Evolutionary conservation across 371 early-diverging fungal species (phyloP).

Genomic region (Dinochytrium kinnereticum): DNA sequence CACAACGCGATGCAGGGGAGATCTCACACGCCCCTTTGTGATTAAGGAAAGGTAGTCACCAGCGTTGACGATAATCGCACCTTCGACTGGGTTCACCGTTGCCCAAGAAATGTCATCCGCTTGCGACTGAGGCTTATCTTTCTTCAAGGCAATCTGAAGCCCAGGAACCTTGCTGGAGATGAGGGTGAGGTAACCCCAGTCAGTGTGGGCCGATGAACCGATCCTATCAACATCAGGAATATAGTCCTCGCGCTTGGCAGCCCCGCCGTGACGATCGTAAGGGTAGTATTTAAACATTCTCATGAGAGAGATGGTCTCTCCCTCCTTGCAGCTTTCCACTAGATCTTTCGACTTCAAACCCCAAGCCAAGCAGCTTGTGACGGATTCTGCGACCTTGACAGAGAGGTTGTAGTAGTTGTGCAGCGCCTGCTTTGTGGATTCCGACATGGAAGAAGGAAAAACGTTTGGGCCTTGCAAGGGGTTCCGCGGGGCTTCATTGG

Average conservation of each 20-base stretch:
- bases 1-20: constrained; percentile 63
- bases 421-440: constrained; percentile 14
- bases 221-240: constrained; percentile 23
- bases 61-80: constrained; percentile 58
- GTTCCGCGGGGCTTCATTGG: constrained; percentile 33
- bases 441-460: constrained; percentile 45
- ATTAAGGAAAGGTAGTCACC: constrained; percentile 62
- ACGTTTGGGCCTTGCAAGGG: constrained; percentile 56
- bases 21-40: constrained; percentile 54
- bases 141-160: constrained; percentile 20
- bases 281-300: constrained; percentile 60
- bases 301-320: constrained; percentile 59
- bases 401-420: constrained; percentile 46
- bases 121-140: not conserved
- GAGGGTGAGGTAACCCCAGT: constrained; percentile 66
- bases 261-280: constrained; percentile 26
- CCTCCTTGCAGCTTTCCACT: constrained; percentile 35
- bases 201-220: constrained; percentile 55
- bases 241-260: not conserved
- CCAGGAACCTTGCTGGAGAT: constrained; percentile 55
- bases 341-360: constrained; percentile 32
- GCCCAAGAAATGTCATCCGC: constrained; percentile 39
- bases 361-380: constrained; percentile 40
- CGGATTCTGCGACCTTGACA: constrained; percentile 43
- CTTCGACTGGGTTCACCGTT: constrained; percentile 52